Conservation (phyloP, 2,329 filamentous ascomycete genomes). For the Peltaster fructicola region DNA sequence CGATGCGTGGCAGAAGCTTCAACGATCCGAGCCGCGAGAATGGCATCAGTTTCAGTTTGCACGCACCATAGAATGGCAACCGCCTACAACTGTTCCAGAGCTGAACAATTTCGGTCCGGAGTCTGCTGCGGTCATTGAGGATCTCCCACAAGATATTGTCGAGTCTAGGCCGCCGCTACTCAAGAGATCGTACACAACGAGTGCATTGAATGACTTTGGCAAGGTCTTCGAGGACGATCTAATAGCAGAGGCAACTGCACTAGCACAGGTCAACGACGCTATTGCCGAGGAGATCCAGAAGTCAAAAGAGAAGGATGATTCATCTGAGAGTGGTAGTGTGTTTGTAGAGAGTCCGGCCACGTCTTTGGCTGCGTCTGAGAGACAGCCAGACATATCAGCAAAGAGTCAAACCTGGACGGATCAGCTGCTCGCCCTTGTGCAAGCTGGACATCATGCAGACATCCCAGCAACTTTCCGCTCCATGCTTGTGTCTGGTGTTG, state of each 20-base stretch:
- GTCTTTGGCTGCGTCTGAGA: constrained; percentile 11
- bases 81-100: constrained; percentile 22
- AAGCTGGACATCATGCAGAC: constrained; percentile 59
- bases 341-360: constrained; percentile 12
- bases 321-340: constrained; percentile 8
- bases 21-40: constrained; percentile 60
- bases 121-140: constrained; percentile 19
- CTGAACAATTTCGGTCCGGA: too few species aligned
- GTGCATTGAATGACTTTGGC: constrained; percentile 42
- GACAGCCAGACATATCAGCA: constrained; percentile 36
- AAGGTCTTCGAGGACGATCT: constrained; percentile 32
- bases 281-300: constrained; percentile 61
- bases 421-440: constrained; percentile 57
- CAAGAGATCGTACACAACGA: constrained; percentile 35
- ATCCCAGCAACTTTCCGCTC: constrained; percentile 83
- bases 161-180: constrained; percentile 13
- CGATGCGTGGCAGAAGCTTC: constrained; percentile 69
- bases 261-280: constrained; percentile 72
- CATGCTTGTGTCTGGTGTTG: constrained; percentile 67
- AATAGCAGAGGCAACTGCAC: constrained; percentile 33
- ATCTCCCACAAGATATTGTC: constrained; percentile 16
- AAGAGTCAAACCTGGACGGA: constrained; percentile 53
- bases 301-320: constrained; percentile 29
- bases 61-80: constrained; percentile 78
- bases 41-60: constrained; percentile 87